These are phyloP conservation scores for Diaporthe eres DNA, from an alignment of 2,329 filamentous ascomycete genomes.

Conservation along the genomic window DNA sequence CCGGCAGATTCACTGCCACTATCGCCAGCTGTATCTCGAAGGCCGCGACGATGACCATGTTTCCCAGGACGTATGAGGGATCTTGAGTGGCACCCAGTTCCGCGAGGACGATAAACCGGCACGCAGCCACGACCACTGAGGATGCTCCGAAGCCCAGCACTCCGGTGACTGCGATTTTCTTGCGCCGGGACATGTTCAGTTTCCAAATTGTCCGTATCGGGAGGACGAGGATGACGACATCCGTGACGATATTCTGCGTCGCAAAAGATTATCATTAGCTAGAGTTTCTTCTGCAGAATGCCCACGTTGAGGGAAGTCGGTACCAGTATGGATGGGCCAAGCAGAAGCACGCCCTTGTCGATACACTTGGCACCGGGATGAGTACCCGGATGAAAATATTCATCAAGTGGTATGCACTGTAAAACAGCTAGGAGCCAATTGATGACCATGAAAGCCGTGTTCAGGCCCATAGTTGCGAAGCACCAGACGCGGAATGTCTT, in stretches of 20 bases:
- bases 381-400: background rate
- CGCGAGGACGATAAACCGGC: constrained; percentile 29
- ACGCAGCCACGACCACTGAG: constrained; percentile 35
- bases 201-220: constrained; percentile 37
- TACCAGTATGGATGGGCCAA: constrained; percentile 4
- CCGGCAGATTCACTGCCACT: constrained; percentile 36
- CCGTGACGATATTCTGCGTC: constrained; percentile 33
- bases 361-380: constrained; percentile 4
- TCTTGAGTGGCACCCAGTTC: constrained; percentile 14
- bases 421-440: constrained; percentile 15
- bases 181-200: constrained; percentile 37
- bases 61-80: constrained; percentile 24
- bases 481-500: background rate
- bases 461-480: constrained; percentile 3
- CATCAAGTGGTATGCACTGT: constrained; percentile 2
- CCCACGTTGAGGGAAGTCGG: background rate
- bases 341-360: background rate
- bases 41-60: constrained; percentile 40
- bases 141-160: constrained; percentile 36
- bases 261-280: background rate
- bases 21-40: constrained; percentile 37
- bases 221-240: constrained; percentile 36
- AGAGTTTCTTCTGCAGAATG: background rate
- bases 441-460: background rate
- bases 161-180: constrained; percentile 30